phyloP scores from a whole-genome alignment of 148 eudicot species.

The Diospyros lotus region DNA sequence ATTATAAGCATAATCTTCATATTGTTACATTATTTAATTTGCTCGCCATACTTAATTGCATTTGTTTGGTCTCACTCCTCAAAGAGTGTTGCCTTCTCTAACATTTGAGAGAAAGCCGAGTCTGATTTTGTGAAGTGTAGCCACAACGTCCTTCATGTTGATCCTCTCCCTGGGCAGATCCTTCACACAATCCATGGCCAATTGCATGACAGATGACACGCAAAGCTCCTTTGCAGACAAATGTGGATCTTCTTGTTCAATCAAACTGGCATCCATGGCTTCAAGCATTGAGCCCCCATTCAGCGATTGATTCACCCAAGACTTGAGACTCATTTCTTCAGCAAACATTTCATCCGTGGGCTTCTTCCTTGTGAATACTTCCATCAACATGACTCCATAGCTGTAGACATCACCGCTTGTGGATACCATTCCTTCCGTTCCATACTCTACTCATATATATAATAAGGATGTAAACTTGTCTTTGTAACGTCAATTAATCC shows the following conservation, averaged over 20 bases:
- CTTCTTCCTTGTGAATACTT: conserved; percentile 16
- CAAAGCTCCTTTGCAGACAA: conserved; percentile 10
- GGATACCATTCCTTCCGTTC: conserved; percentile 11
- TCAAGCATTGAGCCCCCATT: not conserved
- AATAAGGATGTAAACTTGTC: not conserved
- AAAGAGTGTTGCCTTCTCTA: not conserved
- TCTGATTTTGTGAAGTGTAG: conserved; percentile 8
- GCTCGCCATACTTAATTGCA: too few species aligned
- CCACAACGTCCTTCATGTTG: conserved; percentile 9
- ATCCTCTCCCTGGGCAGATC: conserved; percentile 10
- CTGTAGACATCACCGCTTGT: conserved; percentile 8
- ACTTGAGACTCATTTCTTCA: conserved; percentile 7
- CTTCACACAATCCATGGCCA: conserved; percentile 16
- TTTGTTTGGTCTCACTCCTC: too few species aligned
- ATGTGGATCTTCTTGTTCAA: not conserved
- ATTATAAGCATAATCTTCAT: too few species aligned
- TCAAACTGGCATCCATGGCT: conserved; percentile 10
- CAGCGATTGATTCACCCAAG: not conserved
- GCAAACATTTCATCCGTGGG: conserved; percentile 18
- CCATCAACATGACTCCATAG: conserved; percentile 8
- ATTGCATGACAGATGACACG: conserved; percentile 9
- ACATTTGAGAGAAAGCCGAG: not conserved
- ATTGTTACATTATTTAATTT: too few species aligned
- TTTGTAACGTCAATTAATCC: too few species aligned
- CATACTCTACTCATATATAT: conserved; percentile 4